Evolutionary conservation across 129 eudicot species (phyloP), one percentile per base, ranked within the genome.

Genomic region (Apium graveolens): DNA sequence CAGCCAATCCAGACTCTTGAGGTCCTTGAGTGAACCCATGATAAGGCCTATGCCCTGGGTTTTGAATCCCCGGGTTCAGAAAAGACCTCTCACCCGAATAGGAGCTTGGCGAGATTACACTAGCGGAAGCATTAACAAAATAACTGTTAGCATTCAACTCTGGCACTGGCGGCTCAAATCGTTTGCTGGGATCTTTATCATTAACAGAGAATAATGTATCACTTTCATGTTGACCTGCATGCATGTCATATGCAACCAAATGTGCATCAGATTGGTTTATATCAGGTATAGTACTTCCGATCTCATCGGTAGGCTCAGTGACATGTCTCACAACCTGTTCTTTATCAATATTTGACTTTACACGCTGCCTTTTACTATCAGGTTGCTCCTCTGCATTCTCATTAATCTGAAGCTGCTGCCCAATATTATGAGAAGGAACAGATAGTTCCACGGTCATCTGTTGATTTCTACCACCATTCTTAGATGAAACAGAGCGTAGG

Each of bases 401-500:
- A 48, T 85, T 87, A 44, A 46, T 81, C 18, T 73, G 83, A 17
- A 44, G 20, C 48, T 62, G 83, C 11, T 73, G 71, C 0, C 78
- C 43, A 35, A 45, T 45, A 31, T 76, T 74, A 11, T 68, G 45
- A 38, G 85, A 78, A 60, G 71, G 68, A 35, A 13, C 80, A 78
- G 76, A 42, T 74, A 84, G 80, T 27, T 84, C 74, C 45, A 27
- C 80, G 16, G 73, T 75, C 69, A 29, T 39, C 24, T 62, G 71
- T 60, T 83, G 83, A 51, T 42, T 85, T 51, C 84, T 77, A 73
- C 88, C 74, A 65, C 77, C 87, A 72, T 91, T 88, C 80, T 81
- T 89, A 11, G 98, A 93, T 7, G 98, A 91, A 66, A 89, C 91
- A 7, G 91, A 89, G 46, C 86, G 86, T 42, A 63, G 76, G 38